A percentile compares a stretch with the other conserved stretches of the same genome.
phyloP scores from a whole-genome alignment of 805 yeast genomes.

The Clavispora asparagi region DNA sequence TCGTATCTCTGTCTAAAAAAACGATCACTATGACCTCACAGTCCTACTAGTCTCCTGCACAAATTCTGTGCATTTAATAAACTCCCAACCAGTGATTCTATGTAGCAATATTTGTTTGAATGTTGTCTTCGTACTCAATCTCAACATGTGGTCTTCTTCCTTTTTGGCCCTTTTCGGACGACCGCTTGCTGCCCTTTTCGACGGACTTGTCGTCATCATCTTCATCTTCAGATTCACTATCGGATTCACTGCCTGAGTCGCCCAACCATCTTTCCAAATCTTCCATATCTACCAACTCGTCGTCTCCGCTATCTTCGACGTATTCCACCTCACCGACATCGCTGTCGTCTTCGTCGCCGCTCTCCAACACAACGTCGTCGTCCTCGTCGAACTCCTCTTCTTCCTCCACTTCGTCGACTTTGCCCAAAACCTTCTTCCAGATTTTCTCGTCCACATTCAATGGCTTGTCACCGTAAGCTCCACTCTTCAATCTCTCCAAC shows the following conservation, averaged over 20 bases:
- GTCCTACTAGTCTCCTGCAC: background rate
- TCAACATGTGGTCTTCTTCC: constrained; percentile 68
- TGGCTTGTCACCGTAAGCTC: constrained; percentile 98
- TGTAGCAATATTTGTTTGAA: constrained; percentile 32
- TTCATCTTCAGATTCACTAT: constrained; percentile 30
- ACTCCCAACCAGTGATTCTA: constrained; percentile 3
- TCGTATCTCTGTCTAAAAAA: too few relatives aligned
- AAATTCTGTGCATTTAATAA: background rate
- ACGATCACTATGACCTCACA: background rate
- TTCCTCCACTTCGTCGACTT: constrained; percentile 54
- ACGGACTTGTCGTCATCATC: constrained; percentile 30
- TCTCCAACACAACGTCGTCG: constrained; percentile 46
- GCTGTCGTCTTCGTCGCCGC: constrained; percentile 35
- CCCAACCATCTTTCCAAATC: constrained; percentile 87
- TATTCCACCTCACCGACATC: constrained; percentile 75
- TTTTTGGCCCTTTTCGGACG: constrained; percentile 27
- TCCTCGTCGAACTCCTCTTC: constrained; percentile 53
- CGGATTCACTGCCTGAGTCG: constrained; percentile 16
- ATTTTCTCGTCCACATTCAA: constrained; percentile 92
- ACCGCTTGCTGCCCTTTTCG: constrained; percentile 21
- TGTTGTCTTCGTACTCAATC: constrained; percentile 79
- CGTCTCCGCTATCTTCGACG: constrained; percentile 88
- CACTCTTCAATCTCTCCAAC: constrained; percentile 89
- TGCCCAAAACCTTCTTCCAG: constrained; percentile 90
- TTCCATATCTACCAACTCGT: constrained; percentile 86